A percentile compares a stretch with the other conserved stretches of the same genome.
These are phyloP conservation scores for Calonectria honghensis DNA, from an alignment of 2,329 filamentous ascomycete species.

Conservation along the genomic window DNA sequence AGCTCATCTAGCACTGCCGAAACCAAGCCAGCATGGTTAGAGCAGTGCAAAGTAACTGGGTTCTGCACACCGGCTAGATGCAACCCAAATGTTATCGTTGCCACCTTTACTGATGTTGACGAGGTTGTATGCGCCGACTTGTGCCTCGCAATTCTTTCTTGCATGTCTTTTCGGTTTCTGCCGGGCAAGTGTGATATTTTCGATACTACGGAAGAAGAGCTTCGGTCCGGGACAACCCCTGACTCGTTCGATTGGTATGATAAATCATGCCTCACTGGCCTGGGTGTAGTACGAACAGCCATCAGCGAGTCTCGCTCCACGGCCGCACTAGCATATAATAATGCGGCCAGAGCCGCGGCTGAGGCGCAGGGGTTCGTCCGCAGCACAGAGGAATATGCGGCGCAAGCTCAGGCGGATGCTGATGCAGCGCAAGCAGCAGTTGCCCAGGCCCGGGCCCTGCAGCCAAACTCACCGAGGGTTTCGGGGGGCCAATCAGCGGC, in stretches of 20 bases:
- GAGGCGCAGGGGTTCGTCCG: too few relatives aligned
- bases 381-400: not conserved
- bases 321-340: too few relatives aligned
- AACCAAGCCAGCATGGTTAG: not conserved
- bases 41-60: not conserved
- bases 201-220: not conserved
- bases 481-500: too few relatives aligned
- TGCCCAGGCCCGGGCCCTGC: too few relatives aligned
- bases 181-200: not conserved
- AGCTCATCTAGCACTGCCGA: not conserved
- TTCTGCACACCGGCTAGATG: not conserved
- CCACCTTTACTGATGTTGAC: not conserved
- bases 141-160: too few relatives aligned
- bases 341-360: not conserved
- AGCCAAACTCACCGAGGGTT: too few relatives aligned
- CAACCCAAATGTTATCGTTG: fast-evolving
- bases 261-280: not conserved
- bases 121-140: too few relatives aligned
- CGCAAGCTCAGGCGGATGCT: too few relatives aligned
- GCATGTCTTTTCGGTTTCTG: not conserved
- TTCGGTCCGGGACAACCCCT: not conserved
- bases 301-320: not conserved
- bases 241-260: not conserved
- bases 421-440: too few relatives aligned
- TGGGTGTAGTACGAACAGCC: not conserved